Evolutionary conservation across 371 early-diverging fungal genomes (phyloP).

Genomic region (Mortierella sp.): DNA sequence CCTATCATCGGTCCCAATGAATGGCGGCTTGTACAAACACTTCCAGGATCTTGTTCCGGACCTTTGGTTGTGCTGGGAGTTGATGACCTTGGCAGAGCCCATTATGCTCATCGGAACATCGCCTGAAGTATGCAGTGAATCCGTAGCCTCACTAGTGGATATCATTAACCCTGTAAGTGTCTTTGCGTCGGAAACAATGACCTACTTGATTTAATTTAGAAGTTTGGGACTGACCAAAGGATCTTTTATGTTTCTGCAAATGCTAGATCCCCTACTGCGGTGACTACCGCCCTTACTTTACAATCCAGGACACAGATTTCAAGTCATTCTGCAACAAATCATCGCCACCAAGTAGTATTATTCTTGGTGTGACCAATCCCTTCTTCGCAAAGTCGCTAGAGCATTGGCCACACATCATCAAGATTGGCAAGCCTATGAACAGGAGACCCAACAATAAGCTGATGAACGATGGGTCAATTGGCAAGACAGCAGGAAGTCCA

Average conservation of each 20-base stretch:
- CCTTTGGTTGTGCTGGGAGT: slow-evolving; percentile 94
- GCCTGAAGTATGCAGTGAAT: slow-evolving; percentile 89
- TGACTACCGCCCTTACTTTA: slow-evolving; percentile 96
- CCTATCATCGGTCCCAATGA: slow-evolving; percentile 75
- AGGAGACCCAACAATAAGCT: slow-evolving; percentile 43
- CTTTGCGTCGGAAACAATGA: neutral
- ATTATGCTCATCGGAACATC: slow-evolving; percentile 91
- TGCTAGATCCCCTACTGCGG: slow-evolving; percentile 89
- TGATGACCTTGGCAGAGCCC: slow-evolving; percentile 94
- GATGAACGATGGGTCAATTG: slow-evolving; percentile 51
- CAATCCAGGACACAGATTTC: slow-evolving; percentile 96
- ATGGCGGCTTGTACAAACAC: slow-evolving; percentile 79
- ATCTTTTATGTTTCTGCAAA: neutral
- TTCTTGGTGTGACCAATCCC: slow-evolving; percentile 96
- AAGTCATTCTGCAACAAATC: slow-evolving; percentile 75
- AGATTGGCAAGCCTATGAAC: slow-evolving; percentile 74
- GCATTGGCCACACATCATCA: slow-evolving; percentile 94
- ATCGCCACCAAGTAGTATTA: slow-evolving; percentile 84
- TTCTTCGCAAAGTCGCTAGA: slow-evolving; percentile 90
- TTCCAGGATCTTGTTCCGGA: slow-evolving; percentile 85
- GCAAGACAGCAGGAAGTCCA: slow-evolving; percentile 22
- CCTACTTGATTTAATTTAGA: neutral
- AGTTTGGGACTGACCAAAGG: neutral
- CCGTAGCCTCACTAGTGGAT: slow-evolving; percentile 88
- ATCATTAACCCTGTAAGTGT: slow-evolving; percentile 90